Evolutionary conservation across 83 land plant species (phyloP), one percentile per base, ranked within the genome.

Genomic region (Isoetes engelmannii): DNA sequence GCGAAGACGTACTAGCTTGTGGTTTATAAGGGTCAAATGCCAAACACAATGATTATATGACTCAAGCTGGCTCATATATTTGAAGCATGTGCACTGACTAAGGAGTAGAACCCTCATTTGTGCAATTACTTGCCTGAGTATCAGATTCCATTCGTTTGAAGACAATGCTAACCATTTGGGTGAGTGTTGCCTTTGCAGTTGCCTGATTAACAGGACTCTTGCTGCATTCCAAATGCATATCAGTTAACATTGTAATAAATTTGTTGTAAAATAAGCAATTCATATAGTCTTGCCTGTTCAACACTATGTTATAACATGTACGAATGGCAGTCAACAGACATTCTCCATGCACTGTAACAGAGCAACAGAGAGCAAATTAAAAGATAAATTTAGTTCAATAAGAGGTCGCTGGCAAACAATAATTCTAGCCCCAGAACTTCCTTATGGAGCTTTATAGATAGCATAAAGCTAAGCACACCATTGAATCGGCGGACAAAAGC

Each of bases 181-280:
- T 88, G 72, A 94, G 67, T 81, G 93, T 94, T 51, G 89, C 98
- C 74, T 90, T 94, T 58, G 98, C 84, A n/a, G 98, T 87, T 62
- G 96, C 98, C 70, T 90, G 98, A 73, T 94, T 94, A 61, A 90
- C 75, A 21, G 84, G 82, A 61, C 92, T 90, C 79, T 94, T 94
- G 79, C 98, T 94, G 57, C 48, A 69, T 51, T 28, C 37, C 37
- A 28, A 28, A 28, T 0, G 37, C 37, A 28, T 28, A 28, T 28
- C 37, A 28, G 37, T 28, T 28, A 2, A 28, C 37, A 2, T 28
- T 28, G 37, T 28, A 2, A n/a, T n/a, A n/a, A n/a, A n/a, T n/a
- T n/a, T 28, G 37, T 28, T 28, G 37, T 28, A 28, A 2, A 28
- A 28, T 28, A 28, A 28, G 37, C 37, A 28, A 28, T 2, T 28